Evolutionary conservation across 2,329 filamentous ascomycete genomes (phyloP).

Genomic region (Xylaria sp.): DNA sequence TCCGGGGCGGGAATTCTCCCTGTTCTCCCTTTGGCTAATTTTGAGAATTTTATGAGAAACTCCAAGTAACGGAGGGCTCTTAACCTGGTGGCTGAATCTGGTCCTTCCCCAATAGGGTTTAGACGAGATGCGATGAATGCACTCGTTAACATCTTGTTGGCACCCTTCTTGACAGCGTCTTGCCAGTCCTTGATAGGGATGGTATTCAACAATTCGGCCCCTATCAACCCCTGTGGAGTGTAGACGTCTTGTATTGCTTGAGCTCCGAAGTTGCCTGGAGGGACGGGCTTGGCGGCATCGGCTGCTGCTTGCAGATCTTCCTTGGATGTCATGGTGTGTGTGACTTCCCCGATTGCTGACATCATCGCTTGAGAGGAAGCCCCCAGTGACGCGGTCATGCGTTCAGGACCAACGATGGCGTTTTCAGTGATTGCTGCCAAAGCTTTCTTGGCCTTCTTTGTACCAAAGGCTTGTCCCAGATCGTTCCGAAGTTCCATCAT

Average conservation of each 20-base stretch:
- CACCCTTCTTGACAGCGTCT: constrained; percentile 68
- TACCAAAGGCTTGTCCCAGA: constrained; percentile 83
- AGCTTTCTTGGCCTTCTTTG: constrained; percentile 85
- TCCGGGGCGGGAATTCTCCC: constrained; percentile 69
- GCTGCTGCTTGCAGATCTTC: constrained; percentile 73
- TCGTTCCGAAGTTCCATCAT: constrained; percentile 72
- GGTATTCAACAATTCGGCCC: constrained; percentile 72
- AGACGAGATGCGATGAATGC: constrained; percentile 75
- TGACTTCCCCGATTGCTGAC: constrained; percentile 69
- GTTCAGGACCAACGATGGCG: constrained; percentile 65
- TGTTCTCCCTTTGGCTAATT: constrained; percentile 59
- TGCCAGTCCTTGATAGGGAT: constrained; percentile 81
- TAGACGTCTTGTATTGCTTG: constrained; percentile 79
- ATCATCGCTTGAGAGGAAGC: constrained; percentile 70
- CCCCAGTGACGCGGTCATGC: constrained; percentile 62
- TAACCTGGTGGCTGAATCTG: constrained; percentile 63
- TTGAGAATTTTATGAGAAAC: constrained; percentile 66
- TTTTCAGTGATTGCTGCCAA: constrained; percentile 71
- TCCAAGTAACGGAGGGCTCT: constrained; percentile 70
- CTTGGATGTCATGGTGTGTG: constrained; percentile 72
- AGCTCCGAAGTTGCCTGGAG: constrained; percentile 74
- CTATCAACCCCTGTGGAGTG: constrained; percentile 72
- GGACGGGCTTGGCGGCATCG: constrained; percentile 77
- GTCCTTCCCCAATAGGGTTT: constrained; percentile 62
- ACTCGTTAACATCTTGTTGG: constrained; percentile 67